Evolutionary conservation across 768 basidiomycete species (phyloP), one percentile per base, ranked within the genome.

Genomic region (Suillus occidentalis): DNA sequence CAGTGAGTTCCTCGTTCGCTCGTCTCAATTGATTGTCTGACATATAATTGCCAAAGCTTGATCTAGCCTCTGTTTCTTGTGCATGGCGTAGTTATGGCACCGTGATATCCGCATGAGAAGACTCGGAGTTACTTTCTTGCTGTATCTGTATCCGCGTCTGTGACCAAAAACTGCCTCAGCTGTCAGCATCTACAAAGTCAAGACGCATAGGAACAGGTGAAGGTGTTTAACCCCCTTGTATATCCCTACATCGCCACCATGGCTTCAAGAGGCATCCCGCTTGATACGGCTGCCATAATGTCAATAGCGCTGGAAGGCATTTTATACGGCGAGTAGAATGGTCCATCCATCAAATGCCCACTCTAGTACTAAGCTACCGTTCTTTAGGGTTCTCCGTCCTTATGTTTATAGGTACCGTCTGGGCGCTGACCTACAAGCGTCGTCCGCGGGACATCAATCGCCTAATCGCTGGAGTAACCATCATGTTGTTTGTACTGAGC

Each of bases 341-440:
- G 12, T 16, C 42, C 14, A 6, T 39, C 47, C 47, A 10, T 47
- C 28, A 25, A 42, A 34, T 12, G 25, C 7, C 3, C 2, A 56
- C 14, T 47, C 18, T 10, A 45, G 43, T 45, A 45, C n/a, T 47
- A 56, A 22, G 18, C 28, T 22, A 28, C 7, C 1, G 37, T 16
- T 57, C 56, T 57, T 28, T 58, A 73, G 72, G 72, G 6, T 73
- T 71, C 65, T 73, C 72, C 20, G 36, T 71, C 3, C 61, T 72
- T 13, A 73, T 75, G 72, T 73, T 70, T 66, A 66, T 69, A 0
- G 63, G 65, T 6, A 73, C 72, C 1, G 28, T 75, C 10, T 72
- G 68, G 64, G 62, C 66, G 10, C 62, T 72, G 3, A 36, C 66
- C n/a, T 50, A 56, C 6, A 57, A 63, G n/a, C 69, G 65, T 20